These are phyloP conservation scores for Ophiostoma himal-ulmi DNA, from an alignment of 2,329 filamentous ascomycete genomes.

Conservation along the genomic window DNA sequence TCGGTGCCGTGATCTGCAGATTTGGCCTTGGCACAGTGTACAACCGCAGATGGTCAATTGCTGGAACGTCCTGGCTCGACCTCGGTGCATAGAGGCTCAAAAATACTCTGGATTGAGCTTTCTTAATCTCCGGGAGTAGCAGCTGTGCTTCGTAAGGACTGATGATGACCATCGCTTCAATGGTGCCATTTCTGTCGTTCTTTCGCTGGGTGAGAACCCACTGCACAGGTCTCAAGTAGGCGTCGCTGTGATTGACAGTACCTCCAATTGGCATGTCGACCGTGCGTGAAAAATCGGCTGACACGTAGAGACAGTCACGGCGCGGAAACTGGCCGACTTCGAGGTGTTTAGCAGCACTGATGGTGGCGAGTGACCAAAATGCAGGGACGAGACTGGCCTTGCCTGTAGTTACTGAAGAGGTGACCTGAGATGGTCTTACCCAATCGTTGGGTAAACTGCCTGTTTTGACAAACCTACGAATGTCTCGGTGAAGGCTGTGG, in stretches of 20 bases:
- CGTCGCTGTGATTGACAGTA: not conserved
- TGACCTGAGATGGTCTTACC: conserved; percentile 30
- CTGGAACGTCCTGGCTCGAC: not conserved
- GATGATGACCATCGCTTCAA: conserved; percentile 6
- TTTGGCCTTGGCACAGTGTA: not conserved
- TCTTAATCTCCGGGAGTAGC: not conserved
- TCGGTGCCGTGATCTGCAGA: not conserved
- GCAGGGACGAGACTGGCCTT: conserved; percentile 33
- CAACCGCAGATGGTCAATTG: not conserved
- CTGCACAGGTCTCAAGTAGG: conserved; percentile 7
- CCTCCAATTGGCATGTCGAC: conserved; percentile 29
- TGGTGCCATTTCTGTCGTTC: not conserved
- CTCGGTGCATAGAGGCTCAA: conserved; percentile 11
- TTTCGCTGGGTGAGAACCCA: conserved; percentile 2
- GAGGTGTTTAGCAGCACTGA: conserved; percentile 36
- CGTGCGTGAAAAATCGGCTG: conserved; percentile 46
- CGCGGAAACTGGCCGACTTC: conserved; percentile 34
- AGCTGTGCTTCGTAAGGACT: conserved; percentile 6
- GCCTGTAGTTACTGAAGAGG: not conserved
- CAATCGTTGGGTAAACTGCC: conserved; percentile 32
- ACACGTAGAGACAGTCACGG: conserved; percentile 38
- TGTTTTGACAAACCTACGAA: conserved; percentile 38
- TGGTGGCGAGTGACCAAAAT: conserved; percentile 40
- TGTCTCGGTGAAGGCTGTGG: conserved; percentile 41
- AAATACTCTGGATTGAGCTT: not conserved